Evolutionary conservation across 75 land plant species (phyloP), one percentile per base, ranked within the genome.

Genomic region (Selaginella tamariscina): DNA sequence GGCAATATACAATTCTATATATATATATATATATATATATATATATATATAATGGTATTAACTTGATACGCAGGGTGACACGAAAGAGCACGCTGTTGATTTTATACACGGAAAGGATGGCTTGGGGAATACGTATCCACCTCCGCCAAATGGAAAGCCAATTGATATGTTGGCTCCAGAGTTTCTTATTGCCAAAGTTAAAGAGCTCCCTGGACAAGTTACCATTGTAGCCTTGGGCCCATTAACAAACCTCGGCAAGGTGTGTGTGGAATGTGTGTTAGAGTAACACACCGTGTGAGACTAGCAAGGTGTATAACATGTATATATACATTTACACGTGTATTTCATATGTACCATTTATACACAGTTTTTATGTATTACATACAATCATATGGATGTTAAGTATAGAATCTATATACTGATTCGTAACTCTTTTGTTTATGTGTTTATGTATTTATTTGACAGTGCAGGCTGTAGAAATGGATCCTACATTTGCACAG

Each of bases 21-120:
- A n/a, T n/a, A n/a, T n/a, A n/a, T n/a, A n/a, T n/a, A n/a, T n/a
- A n/a, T n/a, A n/a, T n/a, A n/a, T n/a, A n/a, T n/a, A n/a, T n/a
- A n/a, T n/a, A n/a, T n/a, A n/a, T n/a, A n/a, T n/a, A n/a, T n/a
- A n/a, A n/a, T n/a, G n/a, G n/a, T n/a, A n/a, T n/a, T 59, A 23
- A 23, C 21, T 59, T 59, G 24, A 59, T n/a, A n/a, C 8, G n/a
- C 21, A 59, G 23, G 62, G 23, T 59, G 62, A 21, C 8, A 26
- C 85, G 70, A 93, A 93, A 70, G 82, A 84, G 32, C 84, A 82
- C 0, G 76, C 84, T 78, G 98, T 92, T 63, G 85, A 82, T 73
- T 89, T 93, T 84, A 87, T 90, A 29, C 98, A 93, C 79, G 98
- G 98, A 29, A 21, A 79, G 2, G 98, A 93, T 82, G 98, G 98